Evolutionary conservation across 1,284 basidiomycete species (phyloP).

Genomic region (Rhodotorula sp.): DNA sequence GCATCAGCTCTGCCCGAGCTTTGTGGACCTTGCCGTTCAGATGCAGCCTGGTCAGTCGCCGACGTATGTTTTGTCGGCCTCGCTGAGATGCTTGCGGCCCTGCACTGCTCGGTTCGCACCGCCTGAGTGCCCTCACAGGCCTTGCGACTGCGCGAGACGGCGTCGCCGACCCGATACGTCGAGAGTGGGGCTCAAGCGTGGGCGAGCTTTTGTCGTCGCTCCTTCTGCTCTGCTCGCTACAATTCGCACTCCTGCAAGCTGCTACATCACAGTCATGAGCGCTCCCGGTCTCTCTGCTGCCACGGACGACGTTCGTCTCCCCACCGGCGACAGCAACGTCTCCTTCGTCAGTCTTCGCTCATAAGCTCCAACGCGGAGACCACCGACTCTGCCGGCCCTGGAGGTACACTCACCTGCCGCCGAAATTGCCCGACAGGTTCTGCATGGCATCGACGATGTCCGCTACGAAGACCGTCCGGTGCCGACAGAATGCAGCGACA

Average conservation of each 20-base stretch:
- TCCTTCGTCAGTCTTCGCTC: conserved; percentile 63
- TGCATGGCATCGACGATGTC: conserved; percentile 70
- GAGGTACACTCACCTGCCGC: neutral
- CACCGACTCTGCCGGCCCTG: no score
- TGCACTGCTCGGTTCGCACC: no score
- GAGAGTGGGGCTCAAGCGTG: no score
- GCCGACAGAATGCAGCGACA: conserved; percentile 54
- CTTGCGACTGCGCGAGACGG: no score
- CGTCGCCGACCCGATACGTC: no score
- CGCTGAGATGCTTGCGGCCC: no score
- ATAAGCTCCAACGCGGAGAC: neutral
- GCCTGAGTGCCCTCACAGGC: no score
- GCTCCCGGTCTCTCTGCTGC: neutral
- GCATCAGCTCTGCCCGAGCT: no score
- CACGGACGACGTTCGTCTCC: neutral
- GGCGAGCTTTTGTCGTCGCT: no score
- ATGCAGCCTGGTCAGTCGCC: no score
- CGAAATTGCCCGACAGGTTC: conserved; percentile 54
- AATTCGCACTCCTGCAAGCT: neutral
- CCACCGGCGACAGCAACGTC: conserved; percentile 56
- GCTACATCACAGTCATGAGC: neutral
- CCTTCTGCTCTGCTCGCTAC: neutral
- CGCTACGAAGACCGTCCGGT: conserved; percentile 75
- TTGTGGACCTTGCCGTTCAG: no score
- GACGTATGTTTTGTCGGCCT: no score